A percentile compares a stretch with the other conserved stretches of the same genome.
These are phyloP conservation scores for Thecaphora thlaspeos DNA, from an alignment of 1,284 basidiomycete species.

Conservation along the genomic window DNA sequence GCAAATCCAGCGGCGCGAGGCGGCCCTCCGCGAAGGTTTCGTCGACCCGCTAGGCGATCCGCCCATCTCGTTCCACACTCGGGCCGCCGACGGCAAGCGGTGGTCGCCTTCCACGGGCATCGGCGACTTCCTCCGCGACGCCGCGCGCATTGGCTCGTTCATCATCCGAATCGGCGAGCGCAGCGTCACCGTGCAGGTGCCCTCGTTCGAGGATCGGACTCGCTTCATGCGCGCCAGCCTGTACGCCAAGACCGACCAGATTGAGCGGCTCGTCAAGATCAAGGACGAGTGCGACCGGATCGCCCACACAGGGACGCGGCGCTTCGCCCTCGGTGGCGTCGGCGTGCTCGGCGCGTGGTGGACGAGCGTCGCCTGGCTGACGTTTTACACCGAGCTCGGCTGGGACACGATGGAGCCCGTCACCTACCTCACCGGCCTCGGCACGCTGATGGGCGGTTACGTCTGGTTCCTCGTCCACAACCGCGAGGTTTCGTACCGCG, in stretches of 20 bases:
- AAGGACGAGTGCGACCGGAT: constrained; percentile 47
- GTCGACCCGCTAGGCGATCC: constrained; percentile 38
- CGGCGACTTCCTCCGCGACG: constrained; percentile 47
- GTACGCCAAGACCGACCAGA: constrained; percentile 42
- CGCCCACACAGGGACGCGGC: constrained; percentile 35
- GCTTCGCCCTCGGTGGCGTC: constrained; percentile 42
- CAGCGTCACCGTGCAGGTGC: constrained; percentile 37
- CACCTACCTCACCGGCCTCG: constrained; percentile 47
- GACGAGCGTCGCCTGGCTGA: constrained; percentile 39
- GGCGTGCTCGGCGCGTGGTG: constrained; percentile 42
- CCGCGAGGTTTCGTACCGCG: constrained; percentile 45
- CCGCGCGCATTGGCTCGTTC: constrained; percentile 44
- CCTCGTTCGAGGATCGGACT: constrained; percentile 49
- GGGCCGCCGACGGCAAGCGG: constrained; percentile 37
- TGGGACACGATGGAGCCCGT: constrained; percentile 47
- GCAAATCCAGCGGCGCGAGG: constrained; percentile 27
- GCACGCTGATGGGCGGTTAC: constrained; percentile 45
- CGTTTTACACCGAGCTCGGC: constrained; percentile 42
- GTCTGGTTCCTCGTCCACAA: constrained; percentile 50
- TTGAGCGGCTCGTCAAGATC: constrained; percentile 38
- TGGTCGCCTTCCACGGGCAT: constrained; percentile 52
- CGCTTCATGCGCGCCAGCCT: constrained; percentile 36
- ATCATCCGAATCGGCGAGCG: constrained; percentile 41
- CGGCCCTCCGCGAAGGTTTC: constrained; percentile 30
- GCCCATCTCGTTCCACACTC: constrained; percentile 47